Conservation (phyloP, 441 rosid genomes). For the Euphorbia schlechtendalii region DNA sequence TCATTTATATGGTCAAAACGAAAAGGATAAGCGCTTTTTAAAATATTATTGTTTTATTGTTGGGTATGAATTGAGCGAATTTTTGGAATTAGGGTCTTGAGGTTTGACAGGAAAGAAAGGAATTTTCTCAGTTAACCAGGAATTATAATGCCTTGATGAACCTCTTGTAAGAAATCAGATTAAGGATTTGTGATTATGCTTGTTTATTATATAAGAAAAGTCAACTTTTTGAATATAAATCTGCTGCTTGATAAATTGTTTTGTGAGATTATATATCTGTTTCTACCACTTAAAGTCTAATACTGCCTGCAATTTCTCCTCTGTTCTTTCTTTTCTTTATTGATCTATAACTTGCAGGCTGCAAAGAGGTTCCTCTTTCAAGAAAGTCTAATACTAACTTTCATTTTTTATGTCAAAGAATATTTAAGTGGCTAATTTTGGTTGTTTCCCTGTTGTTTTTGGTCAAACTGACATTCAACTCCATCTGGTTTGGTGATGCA, state of each 20-base stretch:
- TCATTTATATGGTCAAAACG: background rate
- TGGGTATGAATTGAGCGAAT: background rate
- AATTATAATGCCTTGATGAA: background rate
- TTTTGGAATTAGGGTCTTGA: background rate
- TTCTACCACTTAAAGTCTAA: background rate
- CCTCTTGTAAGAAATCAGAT: background rate
- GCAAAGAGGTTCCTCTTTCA: too few relatives aligned
- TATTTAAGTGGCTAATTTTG: background rate
- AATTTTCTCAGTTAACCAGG: background rate
- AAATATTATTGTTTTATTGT: background rate
- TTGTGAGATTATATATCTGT: background rate
- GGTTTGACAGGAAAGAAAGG: background rate
- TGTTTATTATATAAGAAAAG: background rate
- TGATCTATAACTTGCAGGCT: background rate
- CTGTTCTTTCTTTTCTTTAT: background rate
- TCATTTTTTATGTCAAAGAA: background rate
- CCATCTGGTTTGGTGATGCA: constrained; percentile 29
- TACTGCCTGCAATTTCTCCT: background rate
- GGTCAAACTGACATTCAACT: background rate
- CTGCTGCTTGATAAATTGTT: background rate
- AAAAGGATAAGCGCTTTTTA: background rate
- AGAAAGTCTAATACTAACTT: background rate
- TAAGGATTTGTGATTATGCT: background rate
- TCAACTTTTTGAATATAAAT: background rate
- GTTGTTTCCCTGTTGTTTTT: background rate